Evolutionary conservation across 2,329 filamentous ascomycete genomes (phyloP), one percentile per base, ranked within the genome.

Genomic region (Zarea fungicola): DNA sequence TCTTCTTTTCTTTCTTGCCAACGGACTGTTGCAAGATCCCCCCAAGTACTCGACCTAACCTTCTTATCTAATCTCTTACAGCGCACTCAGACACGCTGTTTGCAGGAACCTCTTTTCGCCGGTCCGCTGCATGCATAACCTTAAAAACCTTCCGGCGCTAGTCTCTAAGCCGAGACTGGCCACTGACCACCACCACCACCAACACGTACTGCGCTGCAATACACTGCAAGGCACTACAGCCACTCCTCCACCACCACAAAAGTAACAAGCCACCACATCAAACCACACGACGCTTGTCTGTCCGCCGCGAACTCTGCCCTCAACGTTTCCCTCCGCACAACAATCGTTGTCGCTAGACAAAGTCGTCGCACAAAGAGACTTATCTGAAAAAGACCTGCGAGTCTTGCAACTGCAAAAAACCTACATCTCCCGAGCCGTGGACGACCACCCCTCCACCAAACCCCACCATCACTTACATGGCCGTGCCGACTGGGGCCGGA

Each of bases 391-490:
- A 16, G 9, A 22, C 29, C 25, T 29, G 42, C 42, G 19, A 16
- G 13, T n/a, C 26, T 14, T 6, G 18, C 29, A 32, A 14, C 5
- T 14, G 5, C 19, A 16, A 19, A 18, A 31, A 25, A 23, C 14
- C 2, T 23, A 6, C 29, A 19, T 18, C 9, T 46, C 34, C 35
- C 43, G 19, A 39, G 43, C 25, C 37, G 36, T 9, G 26, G 46
- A 50, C 48, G 32, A 23, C 42, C 28, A 28, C 34, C n/a, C 48
- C 22, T 29, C 13, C 31, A 10, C 37, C 21, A 42, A 10, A n/a
- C 37, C 49, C 45, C 39, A 49, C 50, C 52, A 51, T 50, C 52
- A 56, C 48, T 57, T 60, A 61, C 58, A 65, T 65, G 62, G 62
- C 62, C 52, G 55, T 52, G 41, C 50, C 57, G 43, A 55, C 54